Base-by-base conservation (phyloP, 768 basidiomycete genomes). In the Panaeolus cyanescens region DNA sequence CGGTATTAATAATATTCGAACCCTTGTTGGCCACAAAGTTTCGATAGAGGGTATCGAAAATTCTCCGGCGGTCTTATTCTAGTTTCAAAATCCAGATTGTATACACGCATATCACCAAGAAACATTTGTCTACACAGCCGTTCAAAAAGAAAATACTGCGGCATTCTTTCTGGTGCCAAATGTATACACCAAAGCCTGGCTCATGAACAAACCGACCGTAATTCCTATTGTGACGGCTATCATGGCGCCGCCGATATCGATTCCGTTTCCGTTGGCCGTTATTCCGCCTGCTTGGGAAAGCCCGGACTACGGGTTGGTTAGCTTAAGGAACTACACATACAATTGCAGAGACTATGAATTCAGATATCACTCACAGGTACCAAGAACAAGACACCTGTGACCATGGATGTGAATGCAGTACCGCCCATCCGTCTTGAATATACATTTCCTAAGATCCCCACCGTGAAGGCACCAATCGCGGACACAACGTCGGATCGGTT, bases 11-110 rank as follows among this genome's bases (percentile, higher is more conserved):
- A 99, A 99, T 73, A 99, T 99, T 67, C 83, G 97, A 65, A 95
- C 96, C 15, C 80, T 99, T 36, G 93, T 99, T 50, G 97, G 97
- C 15, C 97, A 99, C 81, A 99, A 99, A 79, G 93, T 93, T 10
- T 89, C 93, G 53, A 85, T 97, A 69, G 95, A 95, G 64, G 84
- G 81, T 55, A 90, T 97, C 63, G 94, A 95, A 75, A 90, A 88
- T 71, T 89, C 93, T 25, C 86, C 95, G 0, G 95, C 96, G 5
- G 95, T 97, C 15, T 87, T 93, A 79, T 92, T 97, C 79, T 96
- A 87, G 64, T 32, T 22, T 17, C 25, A 30, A 15, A 7, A 15
- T 30, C n/a, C n/a, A 54, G 40, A 19, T 40, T 22, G 12, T 31
- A 30, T 39, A 33, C 37, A 33, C 15, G 28, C 5, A 39, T 22